Percentiles rank a stretch among this genome's conserved stretches.
These are phyloP conservation scores for Aspergillus vadensis DNA, from an alignment of 2,329 filamentous ascomycete species.

Conservation along the genomic window DNA sequence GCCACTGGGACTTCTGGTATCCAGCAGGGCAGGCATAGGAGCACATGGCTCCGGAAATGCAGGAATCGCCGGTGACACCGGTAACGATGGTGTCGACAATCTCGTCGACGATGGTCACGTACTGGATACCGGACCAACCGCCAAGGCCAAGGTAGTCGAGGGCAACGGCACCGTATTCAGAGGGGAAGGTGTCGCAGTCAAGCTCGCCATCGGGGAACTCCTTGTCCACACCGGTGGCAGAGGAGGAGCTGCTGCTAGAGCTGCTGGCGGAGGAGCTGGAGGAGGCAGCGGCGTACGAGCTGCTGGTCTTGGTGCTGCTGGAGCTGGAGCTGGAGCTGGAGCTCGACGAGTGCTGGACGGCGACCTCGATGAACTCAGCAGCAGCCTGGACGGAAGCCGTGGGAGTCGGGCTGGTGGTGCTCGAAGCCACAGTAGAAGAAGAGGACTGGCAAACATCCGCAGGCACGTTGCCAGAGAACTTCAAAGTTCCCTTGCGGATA, in stretches of 20 bases:
- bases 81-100: conserved; percentile 68
- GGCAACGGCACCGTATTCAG: conserved; percentile 74
- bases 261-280: conserved; percentile 25
- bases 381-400: conserved; percentile 24
- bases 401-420: conserved; percentile 33
- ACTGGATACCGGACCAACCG: conserved; percentile 82
- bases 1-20: conserved; percentile 93
- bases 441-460: conserved; percentile 53
- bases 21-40: conserved; percentile 91
- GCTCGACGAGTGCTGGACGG: conserved; percentile 34
- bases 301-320: conserved; percentile 23
- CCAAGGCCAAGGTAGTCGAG: conserved; percentile 68
- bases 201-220: conserved; percentile 76
- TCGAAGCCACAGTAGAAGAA: conserved; percentile 37
- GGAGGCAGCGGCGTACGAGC: conserved; percentile 28
- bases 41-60: conserved; percentile 70
- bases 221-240: conserved; percentile 59
- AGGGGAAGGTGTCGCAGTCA: conserved; percentile 73
- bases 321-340: conserved; percentile 29
- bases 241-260: conserved; percentile 30
- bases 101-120: conserved; percentile 53
- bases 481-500: conserved; percentile 66
- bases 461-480: conserved; percentile 65
- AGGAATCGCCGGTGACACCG: conserved; percentile 62
- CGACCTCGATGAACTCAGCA: conserved; percentile 56